These are phyloP conservation scores for Obelidium mucronatum DNA, from an alignment of 192 early-diverging fungal genomes.

Conservation along the genomic window DNA sequence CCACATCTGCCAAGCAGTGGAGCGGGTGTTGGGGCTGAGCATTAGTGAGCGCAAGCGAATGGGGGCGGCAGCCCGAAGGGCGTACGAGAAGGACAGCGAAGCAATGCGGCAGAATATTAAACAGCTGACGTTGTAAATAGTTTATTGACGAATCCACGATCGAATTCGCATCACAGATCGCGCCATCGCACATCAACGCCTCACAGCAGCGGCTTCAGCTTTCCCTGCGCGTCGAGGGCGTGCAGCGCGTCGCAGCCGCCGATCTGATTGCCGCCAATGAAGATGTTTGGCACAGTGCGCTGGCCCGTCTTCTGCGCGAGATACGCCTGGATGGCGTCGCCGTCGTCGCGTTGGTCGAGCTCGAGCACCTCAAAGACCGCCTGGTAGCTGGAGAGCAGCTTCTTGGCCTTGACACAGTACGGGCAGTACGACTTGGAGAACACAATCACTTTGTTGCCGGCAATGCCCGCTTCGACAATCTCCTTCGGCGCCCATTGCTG, in stretches of 20 bases:
- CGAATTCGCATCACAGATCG: too few species aligned
- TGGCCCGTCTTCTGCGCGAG: slow-evolving; percentile 52
- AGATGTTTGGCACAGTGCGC: slow-evolving; percentile 60
- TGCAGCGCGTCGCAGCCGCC: slow-evolving; percentile 54
- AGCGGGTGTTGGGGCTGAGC: neutral
- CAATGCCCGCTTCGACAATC: slow-evolving; percentile 62
- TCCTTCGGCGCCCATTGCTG: slow-evolving; percentile 51
- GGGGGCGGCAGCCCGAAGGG: neutral
- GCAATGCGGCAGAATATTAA: slow-evolving; percentile 16
- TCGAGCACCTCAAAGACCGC: slow-evolving; percentile 40
- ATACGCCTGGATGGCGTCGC: slow-evolving; percentile 56
- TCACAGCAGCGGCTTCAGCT: slow-evolving; percentile 42
- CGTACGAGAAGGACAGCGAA: slow-evolving; percentile 16
- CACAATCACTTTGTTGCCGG: slow-evolving; percentile 48
- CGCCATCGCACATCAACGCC: too few species aligned
- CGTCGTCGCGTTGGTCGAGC: slow-evolving; percentile 48
- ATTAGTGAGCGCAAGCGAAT: slow-evolving; percentile 5
- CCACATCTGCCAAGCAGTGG: slow-evolving; percentile 9
- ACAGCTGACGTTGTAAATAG: too few species aligned
- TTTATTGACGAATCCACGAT: too few species aligned
- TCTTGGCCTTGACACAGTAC: slow-evolving; percentile 61
- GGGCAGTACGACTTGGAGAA: slow-evolving; percentile 58
- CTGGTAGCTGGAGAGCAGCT: slow-evolving; percentile 45
- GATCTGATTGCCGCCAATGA: slow-evolving; percentile 45
- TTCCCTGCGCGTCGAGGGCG: slow-evolving; percentile 36